Evolutionary conservation across 2,329 filamentous ascomycete species (phyloP), one percentile per base, ranked within the genome.

Genomic region (Bipolaris victoriae): DNA sequence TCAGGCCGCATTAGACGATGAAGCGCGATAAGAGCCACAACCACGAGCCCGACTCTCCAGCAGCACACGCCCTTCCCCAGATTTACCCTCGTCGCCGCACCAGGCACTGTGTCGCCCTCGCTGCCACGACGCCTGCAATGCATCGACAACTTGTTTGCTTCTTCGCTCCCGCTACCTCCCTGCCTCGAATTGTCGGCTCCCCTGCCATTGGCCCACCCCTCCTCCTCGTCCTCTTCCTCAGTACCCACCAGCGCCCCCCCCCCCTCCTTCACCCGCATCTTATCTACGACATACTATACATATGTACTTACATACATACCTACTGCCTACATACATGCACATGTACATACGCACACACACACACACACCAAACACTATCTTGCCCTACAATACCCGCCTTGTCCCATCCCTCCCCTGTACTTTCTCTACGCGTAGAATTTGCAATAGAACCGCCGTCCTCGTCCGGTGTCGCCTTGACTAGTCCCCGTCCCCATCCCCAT

Each of bases 21-120:
- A 62, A 62, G 63, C 66, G 66, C 66, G 66, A 68, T 68, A 67
- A 65, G 60, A 59, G 55, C 58, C 16, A 43, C 51, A 33, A 55
- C 40, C n/a, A 39, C 36, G 16, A 40, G 6, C 11, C n/a, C n/a
- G 15, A 39, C 36, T n/a, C 57, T 36, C 43, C 43, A 16, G 16
- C 44, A 37, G 16, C 48, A 52, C 50, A 54, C 61, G 58, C 64
- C 65, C 51, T 63, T 70, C 69, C 69, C 69, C 69, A 72, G 69
- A 70, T 69, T 66, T 64, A 55, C 62, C 41, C 60, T 62, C 52
- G 35, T 36, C 24, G 36, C 35, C 22, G 36, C 10, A 29, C 36
- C 50, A 47, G 39, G 40, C 43, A 46, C 43, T 36, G 43, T 16
- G 48, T 26, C 26, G 26, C 26, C 26, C 26, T 29, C 26, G 9